Evolutionary conservation across 805 yeast genomes (phyloP).

Genomic region (Metschnikowia drakensbergensis): DNA sequence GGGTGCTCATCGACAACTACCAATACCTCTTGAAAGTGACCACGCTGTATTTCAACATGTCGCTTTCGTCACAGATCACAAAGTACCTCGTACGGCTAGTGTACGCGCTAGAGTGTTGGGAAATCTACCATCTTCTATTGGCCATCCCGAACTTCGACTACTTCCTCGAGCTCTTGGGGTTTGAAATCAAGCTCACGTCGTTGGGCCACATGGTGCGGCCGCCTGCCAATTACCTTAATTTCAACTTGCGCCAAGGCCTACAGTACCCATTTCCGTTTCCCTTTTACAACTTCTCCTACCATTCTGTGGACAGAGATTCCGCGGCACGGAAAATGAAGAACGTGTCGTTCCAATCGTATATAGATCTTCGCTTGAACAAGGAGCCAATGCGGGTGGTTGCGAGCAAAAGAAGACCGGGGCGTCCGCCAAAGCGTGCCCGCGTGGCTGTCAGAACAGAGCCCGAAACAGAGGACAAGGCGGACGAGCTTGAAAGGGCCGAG

Average conservation of each 20-base stretch:
- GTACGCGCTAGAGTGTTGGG: constrained; percentile 42
- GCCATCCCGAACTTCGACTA: constrained; percentile 31
- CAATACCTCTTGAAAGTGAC: constrained; percentile 26
- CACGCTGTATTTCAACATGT: constrained; percentile 34
- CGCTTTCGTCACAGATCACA: constrained; percentile 39
- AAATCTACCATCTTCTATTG: constrained; percentile 37
- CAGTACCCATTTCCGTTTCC: constrained; percentile 45
- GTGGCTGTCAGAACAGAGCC: no score
- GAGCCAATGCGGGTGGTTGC: neutral
- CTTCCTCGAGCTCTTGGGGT: constrained; percentile 31
- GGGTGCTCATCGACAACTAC: constrained; percentile 38
- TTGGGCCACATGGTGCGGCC: constrained; percentile 39
- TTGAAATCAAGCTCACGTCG: constrained; percentile 34
- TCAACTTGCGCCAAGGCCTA: constrained; percentile 37
- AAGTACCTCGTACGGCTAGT: constrained; percentile 36
- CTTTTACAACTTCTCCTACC: constrained; percentile 43
- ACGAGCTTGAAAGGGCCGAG: neutral
- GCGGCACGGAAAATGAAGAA: constrained; percentile 22
- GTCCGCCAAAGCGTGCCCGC: neutral
- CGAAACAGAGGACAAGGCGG: neutral
- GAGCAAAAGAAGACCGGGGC: neutral
- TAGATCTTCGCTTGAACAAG: constrained; percentile 33
- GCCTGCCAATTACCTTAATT: constrained; percentile 35
- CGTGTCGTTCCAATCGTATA: constrained; percentile 32
- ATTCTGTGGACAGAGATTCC: constrained; percentile 28